Percentiles rank a stretch among this genome's conserved stretches.
Conservation (phyloP, 2,329 filamentous ascomycete species). For the Cercospora beticola region DNA sequence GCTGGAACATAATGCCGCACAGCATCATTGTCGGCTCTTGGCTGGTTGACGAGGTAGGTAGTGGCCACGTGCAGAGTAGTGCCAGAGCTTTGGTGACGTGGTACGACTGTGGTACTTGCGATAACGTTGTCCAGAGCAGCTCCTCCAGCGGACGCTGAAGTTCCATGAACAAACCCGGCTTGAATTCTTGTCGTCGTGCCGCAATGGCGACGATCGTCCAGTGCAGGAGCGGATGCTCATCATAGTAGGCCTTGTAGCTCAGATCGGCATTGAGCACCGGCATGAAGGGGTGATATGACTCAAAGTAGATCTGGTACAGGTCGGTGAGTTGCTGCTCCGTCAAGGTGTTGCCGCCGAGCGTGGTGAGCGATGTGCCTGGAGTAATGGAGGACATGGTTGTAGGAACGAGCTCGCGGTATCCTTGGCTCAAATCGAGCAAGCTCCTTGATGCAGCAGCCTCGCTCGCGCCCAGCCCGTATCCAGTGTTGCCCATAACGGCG, state of each 20-base stretch:
- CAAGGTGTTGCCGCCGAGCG: constrained; percentile 51
- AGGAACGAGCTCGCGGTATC: constrained; percentile 41
- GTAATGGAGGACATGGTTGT: constrained; percentile 52
- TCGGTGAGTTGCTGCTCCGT: constrained; percentile 46
- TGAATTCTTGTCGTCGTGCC: constrained; percentile 65
- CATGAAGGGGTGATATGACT: constrained; percentile 72
- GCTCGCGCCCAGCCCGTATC: constrained; percentile 37
- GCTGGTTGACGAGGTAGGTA: constrained; percentile 77
- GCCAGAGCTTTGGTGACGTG: constrained; percentile 80
- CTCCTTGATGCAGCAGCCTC: constrained; percentile 41
- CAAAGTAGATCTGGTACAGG: constrained; percentile 74
- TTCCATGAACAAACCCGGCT: constrained; percentile 64
- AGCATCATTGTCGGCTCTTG: constrained; percentile 80
- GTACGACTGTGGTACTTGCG: constrained; percentile 74
- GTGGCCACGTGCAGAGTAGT: constrained; percentile 76
- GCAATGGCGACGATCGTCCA: constrained; percentile 80
- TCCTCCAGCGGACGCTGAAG: constrained; percentile 66
- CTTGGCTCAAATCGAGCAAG: constrained; percentile 41
- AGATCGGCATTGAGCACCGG: constrained; percentile 68
- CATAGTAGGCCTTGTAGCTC: constrained; percentile 60
- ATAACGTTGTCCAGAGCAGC: constrained; percentile 74
- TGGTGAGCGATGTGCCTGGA: constrained; percentile 58
- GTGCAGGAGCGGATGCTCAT: constrained; percentile 77
- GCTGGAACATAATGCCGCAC: constrained; percentile 82
- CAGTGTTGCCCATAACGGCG: constrained; percentile 31